Base-by-base conservation (phyloP, 192 early-diverging fungal species). In the Linnemannia zychae region DNA sequence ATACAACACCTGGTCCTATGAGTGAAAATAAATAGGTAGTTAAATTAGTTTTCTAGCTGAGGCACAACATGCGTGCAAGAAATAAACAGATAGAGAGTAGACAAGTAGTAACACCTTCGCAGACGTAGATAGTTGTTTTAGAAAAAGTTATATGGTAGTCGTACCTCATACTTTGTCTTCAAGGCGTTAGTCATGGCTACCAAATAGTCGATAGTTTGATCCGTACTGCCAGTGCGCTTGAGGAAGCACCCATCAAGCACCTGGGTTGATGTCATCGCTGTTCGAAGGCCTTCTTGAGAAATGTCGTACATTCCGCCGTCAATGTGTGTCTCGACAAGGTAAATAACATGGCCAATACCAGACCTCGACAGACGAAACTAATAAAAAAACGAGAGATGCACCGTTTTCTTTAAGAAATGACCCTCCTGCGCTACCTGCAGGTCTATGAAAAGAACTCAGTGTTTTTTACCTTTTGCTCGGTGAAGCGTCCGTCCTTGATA, bases 401-500 rank as follows among this genome's bases (percentile, higher is more conserved):
- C 38, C 34, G 7, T 50, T 20, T 63, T 1, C n/a, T 20, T 46
- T 13, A 16, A 49, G 47, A 22, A 31, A 37, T 16, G 16, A 31
- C 67, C 17, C 1, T 53, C 22, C n/a, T n/a, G n/a, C 40, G 9
- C 40, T 44, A 3, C 40, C 4, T 44, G 9, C 40, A 44, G 40
- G 33, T n/a, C n/a, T 63, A 22, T 46, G 33, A 37, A 17, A 22
- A 83, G n/a, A 22, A 46, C 28, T n/a, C 7, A 24, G 2, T 46
- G 20, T 20, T 40, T 20, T 40, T 72, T 74, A 95, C 94, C 89
- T 99, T 98, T 87, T 99, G 98, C 77, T 99, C 98, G 15, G 88
- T 92, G 86, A 95, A 98, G 22, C 98, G 90, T 1, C 97, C 96
- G 81, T 99, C 98, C 47, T 96, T 95, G 70, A 99, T 98, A 87